Percentiles rank a stretch among this genome's conserved stretches.
These are phyloP conservation scores for Gnetum montanum DNA, from an alignment of 75 land plant genomes.

Conservation along the genomic window DNA sequence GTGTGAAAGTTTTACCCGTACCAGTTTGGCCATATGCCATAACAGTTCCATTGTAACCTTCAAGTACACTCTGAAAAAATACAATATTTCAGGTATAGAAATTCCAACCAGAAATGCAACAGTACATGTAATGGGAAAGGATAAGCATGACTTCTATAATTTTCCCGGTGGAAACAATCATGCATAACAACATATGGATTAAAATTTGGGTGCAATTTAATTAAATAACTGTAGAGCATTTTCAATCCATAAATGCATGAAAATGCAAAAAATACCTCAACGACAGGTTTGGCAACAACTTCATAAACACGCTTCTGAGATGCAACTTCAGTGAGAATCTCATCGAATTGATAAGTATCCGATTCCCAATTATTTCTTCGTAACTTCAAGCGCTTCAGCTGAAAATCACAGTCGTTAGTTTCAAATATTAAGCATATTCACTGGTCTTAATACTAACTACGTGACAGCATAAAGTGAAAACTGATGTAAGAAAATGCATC, in stretches of 20 bases:
- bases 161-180: no score
- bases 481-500: not conserved
- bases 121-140: not conserved
- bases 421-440: constrained; percentile 8
- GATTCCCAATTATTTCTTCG: constrained; percentile 91
- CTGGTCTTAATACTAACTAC: not conserved
- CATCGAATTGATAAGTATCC: constrained; percentile 87
- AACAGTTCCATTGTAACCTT: constrained; percentile 98
- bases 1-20: constrained; percentile 95
- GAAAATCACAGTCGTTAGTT: constrained; percentile 15
- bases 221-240: no score
- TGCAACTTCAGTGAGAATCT: constrained; percentile 69
- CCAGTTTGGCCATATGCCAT: constrained; percentile 99
- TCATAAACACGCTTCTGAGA: constrained; percentile 93
- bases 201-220: no score
- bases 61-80: constrained; percentile 93
- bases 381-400: constrained; percentile 79
- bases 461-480: not conserved
- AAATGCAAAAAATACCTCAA: constrained; percentile 82
- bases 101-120: constrained; percentile 1
- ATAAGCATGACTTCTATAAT: not conserved
- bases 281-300: constrained; percentile 93
- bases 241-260: no score
- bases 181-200: no score
- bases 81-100: not conserved